Conservation (phyloP, 148 eudicot genomes). For the Diospyros kaki region DNA sequence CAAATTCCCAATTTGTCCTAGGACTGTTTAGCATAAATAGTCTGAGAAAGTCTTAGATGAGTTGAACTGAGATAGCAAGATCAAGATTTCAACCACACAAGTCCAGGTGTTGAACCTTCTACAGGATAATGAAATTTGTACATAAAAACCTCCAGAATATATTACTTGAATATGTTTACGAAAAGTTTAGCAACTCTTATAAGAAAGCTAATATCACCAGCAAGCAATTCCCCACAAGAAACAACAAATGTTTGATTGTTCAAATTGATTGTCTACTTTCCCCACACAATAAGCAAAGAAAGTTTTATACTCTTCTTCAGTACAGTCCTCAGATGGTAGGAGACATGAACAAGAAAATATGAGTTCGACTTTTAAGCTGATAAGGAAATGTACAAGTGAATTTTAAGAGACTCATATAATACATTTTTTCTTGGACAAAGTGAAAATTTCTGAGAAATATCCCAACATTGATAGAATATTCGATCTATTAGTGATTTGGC, state of each 20-base stretch:
- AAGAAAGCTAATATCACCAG: neutral
- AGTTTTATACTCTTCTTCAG: too few relatives aligned
- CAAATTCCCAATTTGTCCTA: neutral
- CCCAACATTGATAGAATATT: neutral
- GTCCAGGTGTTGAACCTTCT: neutral
- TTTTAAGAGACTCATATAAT: neutral
- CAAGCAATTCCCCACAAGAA: neutral
- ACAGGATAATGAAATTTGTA: neutral
- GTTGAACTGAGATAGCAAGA: neutral
- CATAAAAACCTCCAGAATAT: neutral
- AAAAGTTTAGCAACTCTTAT: too few relatives aligned
- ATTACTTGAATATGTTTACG: neutral
- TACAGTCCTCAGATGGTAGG: too few relatives aligned
- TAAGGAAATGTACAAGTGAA: neutral
- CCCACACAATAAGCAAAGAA: too few relatives aligned
- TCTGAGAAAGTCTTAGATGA: too few relatives aligned
- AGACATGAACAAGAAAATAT: neutral
- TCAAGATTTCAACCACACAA: neutral
- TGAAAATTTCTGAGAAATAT: neutral
- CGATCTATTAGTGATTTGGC: too few relatives aligned
- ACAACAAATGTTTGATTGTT: neutral
- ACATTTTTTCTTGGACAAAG: neutral
- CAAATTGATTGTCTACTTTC: too few relatives aligned
- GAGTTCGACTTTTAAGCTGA: neutral
- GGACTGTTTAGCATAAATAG: too few relatives aligned